phyloP scores from a whole-genome alignment of 331 rosid species.

The Telfairia occidentalis region DNA sequence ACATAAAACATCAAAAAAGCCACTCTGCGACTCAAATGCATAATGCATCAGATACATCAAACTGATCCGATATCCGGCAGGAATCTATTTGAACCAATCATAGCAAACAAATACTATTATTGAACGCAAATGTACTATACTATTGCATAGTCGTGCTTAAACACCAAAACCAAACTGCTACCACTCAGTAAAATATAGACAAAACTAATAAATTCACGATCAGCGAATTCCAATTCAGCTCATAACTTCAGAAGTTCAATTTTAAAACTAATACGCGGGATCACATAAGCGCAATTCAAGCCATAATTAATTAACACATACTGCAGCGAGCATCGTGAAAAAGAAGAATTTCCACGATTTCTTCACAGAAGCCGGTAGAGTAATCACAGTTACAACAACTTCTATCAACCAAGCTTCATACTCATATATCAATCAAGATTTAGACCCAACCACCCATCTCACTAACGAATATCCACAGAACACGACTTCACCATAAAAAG shows the following conservation, averaged over 20 bases:
- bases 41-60: background rate
- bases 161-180: background rate
- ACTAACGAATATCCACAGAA: constrained; percentile 3
- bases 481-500: constrained; percentile 6
- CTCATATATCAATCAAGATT: background rate
- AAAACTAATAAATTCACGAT: background rate
- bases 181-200: background rate
- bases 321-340: background rate
- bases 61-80: background rate
- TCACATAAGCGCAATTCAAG: background rate
- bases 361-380: too few species aligned
- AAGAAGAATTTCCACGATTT: background rate
- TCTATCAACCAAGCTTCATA: background rate
- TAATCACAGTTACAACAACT: background rate
- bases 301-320: background rate
- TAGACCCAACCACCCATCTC: background rate
- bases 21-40: background rate
- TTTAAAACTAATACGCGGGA: background rate
- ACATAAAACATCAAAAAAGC: too few species aligned
- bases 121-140: background rate
- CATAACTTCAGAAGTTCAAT: background rate
- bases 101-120: background rate
- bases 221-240: background rate
- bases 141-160: background rate
- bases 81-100: background rate